Conservation (phyloP, 140 eudicot species). For the Eryngium alpinum region DNA sequence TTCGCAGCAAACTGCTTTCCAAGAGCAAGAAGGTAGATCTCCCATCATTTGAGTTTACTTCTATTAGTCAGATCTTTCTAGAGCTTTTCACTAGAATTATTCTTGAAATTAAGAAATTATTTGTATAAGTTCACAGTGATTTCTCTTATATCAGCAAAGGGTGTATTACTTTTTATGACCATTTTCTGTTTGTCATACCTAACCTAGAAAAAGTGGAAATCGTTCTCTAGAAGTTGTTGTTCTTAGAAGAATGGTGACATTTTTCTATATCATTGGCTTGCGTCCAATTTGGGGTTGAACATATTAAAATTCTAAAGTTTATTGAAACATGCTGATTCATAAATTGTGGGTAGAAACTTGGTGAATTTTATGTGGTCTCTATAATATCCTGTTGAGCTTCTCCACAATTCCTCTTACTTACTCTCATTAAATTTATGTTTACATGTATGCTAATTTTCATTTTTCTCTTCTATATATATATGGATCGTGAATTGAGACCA, state of each 20-base stretch:
- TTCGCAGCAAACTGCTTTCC: slow-evolving; percentile 10
- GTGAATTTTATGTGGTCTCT: not conserved
- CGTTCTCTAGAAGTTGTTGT: not conserved
- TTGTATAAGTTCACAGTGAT: not conserved
- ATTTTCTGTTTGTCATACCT: not conserved
- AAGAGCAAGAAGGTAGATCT: slow-evolving; percentile 10
- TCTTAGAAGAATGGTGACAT: not conserved
- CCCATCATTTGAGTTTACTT: not conserved
- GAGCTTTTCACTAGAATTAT: not conserved
- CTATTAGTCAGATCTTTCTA: not conserved
- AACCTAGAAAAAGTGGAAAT: not conserved
- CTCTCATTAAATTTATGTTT: not conserved
- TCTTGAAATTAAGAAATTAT: not conserved
- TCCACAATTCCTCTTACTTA: not conserved
- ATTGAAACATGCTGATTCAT: not conserved
- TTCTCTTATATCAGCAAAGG: not conserved
- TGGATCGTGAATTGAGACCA: not conserved
- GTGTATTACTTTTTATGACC: not conserved
- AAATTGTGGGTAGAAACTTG: not conserved
- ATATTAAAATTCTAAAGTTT: not conserved
- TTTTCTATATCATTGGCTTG: not conserved
- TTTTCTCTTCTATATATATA: not conserved
- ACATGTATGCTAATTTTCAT: not conserved
- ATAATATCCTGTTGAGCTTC: not conserved
- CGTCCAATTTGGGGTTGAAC: not conserved